These are phyloP conservation scores for Solanum rostratum DNA, from an alignment of 257 asterid genomes.

Conservation along the genomic window DNA sequence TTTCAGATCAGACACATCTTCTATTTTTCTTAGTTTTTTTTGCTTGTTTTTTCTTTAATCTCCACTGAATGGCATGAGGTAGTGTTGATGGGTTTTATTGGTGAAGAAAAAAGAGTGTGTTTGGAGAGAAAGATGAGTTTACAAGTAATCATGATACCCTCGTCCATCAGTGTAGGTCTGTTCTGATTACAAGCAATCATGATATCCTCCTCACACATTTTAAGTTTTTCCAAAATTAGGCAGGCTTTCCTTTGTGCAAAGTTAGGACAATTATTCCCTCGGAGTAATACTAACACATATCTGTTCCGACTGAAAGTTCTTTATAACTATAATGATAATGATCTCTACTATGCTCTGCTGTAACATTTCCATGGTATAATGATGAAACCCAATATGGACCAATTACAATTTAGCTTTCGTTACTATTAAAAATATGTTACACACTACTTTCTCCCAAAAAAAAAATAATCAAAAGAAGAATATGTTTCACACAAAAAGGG, in stretches of 20 bases:
- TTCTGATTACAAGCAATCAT: neutral
- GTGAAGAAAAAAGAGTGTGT: neutral
- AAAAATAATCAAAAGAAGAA: neutral
- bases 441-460: neutral
- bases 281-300: neutral
- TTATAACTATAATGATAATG: neutral
- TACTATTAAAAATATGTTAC: neutral
- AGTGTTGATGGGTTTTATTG: neutral
- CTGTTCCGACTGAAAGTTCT: neutral
- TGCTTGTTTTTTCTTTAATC: neutral
- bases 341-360: neutral
- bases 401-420: neutral
- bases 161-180: neutral
- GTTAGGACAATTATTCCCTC: neutral
- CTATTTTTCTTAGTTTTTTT: neutral
- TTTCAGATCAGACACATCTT: neutral
- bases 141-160: neutral
- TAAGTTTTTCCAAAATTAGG: neutral
- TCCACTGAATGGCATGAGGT: neutral
- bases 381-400: neutral
- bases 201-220: neutral
- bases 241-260: neutral
- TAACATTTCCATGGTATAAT: neutral
- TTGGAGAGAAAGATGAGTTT: neutral
- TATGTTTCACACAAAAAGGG: neutral